phyloP scores from a whole-genome alignment of 1,139 yeast genomes.

The Blastobotrys raffinosifermentans region DNA sequence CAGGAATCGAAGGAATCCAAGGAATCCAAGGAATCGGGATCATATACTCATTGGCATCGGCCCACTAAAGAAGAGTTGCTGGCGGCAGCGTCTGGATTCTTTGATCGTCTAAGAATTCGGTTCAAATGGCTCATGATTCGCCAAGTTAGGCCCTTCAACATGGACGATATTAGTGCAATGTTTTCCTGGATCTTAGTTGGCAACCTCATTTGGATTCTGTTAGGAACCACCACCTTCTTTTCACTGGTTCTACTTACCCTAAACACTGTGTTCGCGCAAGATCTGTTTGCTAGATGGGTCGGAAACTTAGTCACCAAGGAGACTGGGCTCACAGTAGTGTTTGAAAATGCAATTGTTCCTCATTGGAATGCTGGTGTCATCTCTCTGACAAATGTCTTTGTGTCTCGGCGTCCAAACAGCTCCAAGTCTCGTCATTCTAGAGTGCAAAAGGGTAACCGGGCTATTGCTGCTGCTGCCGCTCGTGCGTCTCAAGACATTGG shows the following conservation, averaged over 20 bases:
- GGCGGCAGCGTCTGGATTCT: constrained; percentile 44
- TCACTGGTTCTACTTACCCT: constrained; percentile 70
- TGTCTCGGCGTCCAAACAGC: constrained; percentile 71
- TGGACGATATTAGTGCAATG: constrained; percentile 84
- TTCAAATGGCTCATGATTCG: constrained; percentile 64
- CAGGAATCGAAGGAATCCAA: no score
- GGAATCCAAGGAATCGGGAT: neutral
- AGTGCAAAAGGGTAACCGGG: constrained; percentile 65
- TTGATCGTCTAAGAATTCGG: constrained; percentile 50
- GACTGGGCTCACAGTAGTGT: constrained; percentile 79
- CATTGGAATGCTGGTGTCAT: constrained; percentile 90
- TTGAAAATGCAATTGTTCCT: constrained; percentile 92
- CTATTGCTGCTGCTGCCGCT: constrained; percentile 49
- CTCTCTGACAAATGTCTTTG: constrained; percentile 76
- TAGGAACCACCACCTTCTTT: constrained; percentile 87
- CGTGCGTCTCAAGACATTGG: constrained; percentile 15
- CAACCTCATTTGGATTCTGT: constrained; percentile 65
- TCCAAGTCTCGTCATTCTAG: constrained; percentile 24
- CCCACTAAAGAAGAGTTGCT: constrained; percentile 46
- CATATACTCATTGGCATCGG: constrained; percentile 12
- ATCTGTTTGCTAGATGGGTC: constrained; percentile 69
- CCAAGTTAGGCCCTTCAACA: constrained; percentile 67
- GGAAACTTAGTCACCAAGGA: constrained; percentile 83
- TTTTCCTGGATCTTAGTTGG: constrained; percentile 90
- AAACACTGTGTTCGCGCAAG: constrained; percentile 88